These are phyloP conservation scores for Casuarina glauca DNA, from an alignment of 306 rosid genomes.

Conservation along the genomic window DNA sequence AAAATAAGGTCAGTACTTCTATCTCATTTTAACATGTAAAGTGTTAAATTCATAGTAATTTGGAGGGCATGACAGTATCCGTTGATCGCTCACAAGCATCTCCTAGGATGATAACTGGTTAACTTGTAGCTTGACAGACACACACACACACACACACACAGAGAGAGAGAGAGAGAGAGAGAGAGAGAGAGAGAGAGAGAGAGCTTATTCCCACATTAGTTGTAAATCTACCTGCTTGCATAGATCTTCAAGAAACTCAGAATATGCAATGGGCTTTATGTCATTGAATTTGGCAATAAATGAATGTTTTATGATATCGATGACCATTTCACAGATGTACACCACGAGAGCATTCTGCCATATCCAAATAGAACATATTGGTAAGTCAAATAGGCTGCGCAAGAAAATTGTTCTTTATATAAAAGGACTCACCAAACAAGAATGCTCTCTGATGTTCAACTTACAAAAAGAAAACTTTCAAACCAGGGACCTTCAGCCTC, in stretches of 20 bases:
- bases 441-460: slow-evolving; percentile 19
- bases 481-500: slow-evolving; percentile 99
- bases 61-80: background rate
- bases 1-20: background rate
- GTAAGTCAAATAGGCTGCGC: slow-evolving; percentile 20
- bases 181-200: background rate
- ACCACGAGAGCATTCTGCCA: slow-evolving; percentile 80
- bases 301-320: slow-evolving; percentile 93
- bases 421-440: background rate
- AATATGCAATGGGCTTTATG: slow-evolving; percentile 80
- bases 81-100: background rate
- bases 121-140: background rate
- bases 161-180: too few relatives aligned
- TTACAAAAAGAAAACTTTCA: slow-evolving; percentile 73
- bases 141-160: too few relatives aligned
- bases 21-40: background rate
- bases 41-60: background rate
- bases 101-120: background rate
- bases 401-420: slow-evolving; percentile 21
- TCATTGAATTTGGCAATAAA: slow-evolving; percentile 93
- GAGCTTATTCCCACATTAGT: slow-evolving; percentile 22
- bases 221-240: slow-evolving; percentile 76
- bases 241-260: slow-evolving; percentile 95
- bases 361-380: slow-evolving; percentile 37
- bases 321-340: slow-evolving; percentile 76